Conservation (phyloP, 768 basidiomycete genomes). For the Boletus rubescentipes region DNA sequence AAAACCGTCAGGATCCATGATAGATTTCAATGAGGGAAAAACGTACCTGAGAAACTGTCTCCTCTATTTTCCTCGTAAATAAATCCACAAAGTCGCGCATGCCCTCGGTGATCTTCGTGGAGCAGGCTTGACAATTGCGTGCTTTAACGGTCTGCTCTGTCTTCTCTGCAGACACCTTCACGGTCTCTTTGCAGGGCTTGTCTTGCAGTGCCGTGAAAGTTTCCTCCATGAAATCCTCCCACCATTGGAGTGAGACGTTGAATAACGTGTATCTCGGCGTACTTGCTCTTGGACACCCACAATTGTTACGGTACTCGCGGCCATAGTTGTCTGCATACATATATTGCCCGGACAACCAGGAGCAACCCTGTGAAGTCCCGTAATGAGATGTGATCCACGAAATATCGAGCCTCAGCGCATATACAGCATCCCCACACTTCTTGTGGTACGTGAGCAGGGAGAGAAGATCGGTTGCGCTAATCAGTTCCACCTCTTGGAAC, state of each 20-base stretch:
- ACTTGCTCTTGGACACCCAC: not conserved
- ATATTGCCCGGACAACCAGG: slow-evolving; percentile 3
- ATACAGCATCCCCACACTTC: slow-evolving; percentile 10
- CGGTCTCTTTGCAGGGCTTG: not conserved
- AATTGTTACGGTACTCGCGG: not conserved
- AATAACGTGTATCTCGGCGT: not conserved
- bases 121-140: not conserved
- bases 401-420: not conserved
- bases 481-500: too few species aligned
- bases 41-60: slow-evolving; percentile 13
- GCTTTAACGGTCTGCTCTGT: not conserved
- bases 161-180: not conserved
- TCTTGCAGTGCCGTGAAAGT: not conserved
- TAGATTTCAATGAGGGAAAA: too few species aligned
- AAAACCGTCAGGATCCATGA: not conserved
- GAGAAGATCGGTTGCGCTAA: too few species aligned
- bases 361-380: not conserved
- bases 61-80: too few species aligned
- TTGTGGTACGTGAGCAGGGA: too few species aligned
- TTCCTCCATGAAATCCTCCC: too few species aligned
- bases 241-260: too few species aligned
- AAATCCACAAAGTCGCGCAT: too few species aligned
- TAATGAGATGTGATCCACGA: slow-evolving; percentile 16
- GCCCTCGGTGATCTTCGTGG: too few species aligned
- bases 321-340: too few species aligned